These are phyloP conservation scores for Auriscalpium orientale DNA, from an alignment of 768 basidiomycete genomes.

Conservation along the genomic window DNA sequence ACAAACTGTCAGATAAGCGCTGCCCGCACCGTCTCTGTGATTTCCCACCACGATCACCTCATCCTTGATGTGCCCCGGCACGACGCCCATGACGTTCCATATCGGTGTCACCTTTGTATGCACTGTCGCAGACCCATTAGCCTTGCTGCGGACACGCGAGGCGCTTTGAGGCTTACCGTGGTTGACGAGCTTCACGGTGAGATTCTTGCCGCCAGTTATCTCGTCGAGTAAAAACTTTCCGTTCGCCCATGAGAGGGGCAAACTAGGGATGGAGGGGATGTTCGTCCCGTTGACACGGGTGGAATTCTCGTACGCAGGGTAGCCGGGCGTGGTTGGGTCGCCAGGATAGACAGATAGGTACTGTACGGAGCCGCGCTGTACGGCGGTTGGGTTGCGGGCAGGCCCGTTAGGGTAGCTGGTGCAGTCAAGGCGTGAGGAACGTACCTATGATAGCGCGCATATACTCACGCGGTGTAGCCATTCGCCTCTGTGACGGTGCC, in stretches of 20 bases:
- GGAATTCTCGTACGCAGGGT: conserved; percentile 78
- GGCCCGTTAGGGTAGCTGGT: conserved; percentile 73
- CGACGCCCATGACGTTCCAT: conserved; percentile 82
- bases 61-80: conserved; percentile 76
- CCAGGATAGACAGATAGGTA: conserved; percentile 51
- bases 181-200: conserved; percentile 49
- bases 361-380: conserved; percentile 82
- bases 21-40: conserved; percentile 72
- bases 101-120: conserved; percentile 78
- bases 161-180: conserved; percentile 28
- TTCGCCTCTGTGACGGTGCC: conserved; percentile 70
- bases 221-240: conserved; percentile 52
- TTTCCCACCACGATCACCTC: conserved; percentile 85
- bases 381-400: conserved; percentile 75
- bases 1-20: conserved; percentile 22
- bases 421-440: conserved; percentile 45
- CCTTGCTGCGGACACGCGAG: no score
- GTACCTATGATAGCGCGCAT: not conserved
- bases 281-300: conserved; percentile 54
- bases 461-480: conserved; percentile 51
- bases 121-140: conserved; percentile 31
- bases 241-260: conserved; percentile 86
- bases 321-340: conserved; percentile 82
- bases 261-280: conserved; percentile 72
- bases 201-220: conserved; percentile 33